phyloP scores from a whole-genome alignment of 2,329 filamentous ascomycete species.

The Grosmannia huntii region DNA sequence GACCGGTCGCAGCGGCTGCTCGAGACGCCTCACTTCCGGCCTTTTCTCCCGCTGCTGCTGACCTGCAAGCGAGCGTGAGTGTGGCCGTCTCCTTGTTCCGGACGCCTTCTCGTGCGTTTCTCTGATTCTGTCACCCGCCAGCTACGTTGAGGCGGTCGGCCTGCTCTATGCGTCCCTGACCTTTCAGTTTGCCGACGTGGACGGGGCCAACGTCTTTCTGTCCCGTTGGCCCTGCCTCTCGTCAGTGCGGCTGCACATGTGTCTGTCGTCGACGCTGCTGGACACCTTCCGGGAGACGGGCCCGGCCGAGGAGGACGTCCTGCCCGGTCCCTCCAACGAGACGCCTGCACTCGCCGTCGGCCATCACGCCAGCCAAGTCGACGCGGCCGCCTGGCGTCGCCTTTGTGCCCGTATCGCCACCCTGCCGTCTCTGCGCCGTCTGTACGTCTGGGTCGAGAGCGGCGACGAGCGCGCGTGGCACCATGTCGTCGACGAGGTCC shows the following conservation, averaged over 20 bases:
- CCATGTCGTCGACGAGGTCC: conserved; percentile 17
- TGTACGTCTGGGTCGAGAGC: conserved; percentile 18
- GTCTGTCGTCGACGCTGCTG: conserved; percentile 14
- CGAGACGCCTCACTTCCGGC: not conserved
- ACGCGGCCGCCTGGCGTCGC: conserved; percentile 16
- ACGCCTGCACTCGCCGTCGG: no score
- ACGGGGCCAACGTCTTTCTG: conserved; percentile 15
- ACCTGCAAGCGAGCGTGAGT: conserved; percentile 18
- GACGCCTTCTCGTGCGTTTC: no score
- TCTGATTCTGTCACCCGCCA: no score
- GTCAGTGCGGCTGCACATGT: conserved; percentile 17
- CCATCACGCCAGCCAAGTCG: no score
- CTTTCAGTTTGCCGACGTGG: conserved; percentile 18
- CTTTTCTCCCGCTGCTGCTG: not conserved
- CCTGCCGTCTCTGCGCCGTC: conserved; percentile 12
- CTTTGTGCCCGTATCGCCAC: conserved; percentile 14
- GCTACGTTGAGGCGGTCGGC: conserved; percentile 17
- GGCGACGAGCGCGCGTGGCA: conserved; percentile 19
- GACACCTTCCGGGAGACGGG: conserved; percentile 16
- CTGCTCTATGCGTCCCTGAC: conserved; percentile 15
- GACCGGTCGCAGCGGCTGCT: not conserved
- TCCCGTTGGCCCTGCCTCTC: conserved; percentile 9
- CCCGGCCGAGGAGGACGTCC: no score
- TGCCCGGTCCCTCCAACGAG: no score
- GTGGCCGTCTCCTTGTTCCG: not conserved